These are phyloP conservation scores for Aschersonia sp. DNA, from an alignment of 2,329 filamentous ascomycete genomes.

Conservation along the genomic window DNA sequence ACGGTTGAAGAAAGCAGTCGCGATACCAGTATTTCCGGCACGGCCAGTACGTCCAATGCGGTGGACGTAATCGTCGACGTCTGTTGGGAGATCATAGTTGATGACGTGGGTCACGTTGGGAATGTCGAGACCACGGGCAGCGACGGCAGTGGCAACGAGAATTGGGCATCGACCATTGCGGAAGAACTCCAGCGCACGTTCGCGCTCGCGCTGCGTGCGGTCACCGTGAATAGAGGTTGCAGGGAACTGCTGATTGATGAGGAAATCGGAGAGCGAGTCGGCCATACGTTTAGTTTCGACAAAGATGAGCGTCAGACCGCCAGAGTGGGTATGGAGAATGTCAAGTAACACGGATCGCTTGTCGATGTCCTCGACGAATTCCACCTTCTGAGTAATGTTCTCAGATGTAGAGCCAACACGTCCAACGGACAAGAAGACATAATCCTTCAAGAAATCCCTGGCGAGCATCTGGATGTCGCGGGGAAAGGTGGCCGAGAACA, in stretches of 20 bases:
- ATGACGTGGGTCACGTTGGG: slow-evolving; percentile 94
- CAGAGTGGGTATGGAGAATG: slow-evolving; percentile 88
- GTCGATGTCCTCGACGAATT: slow-evolving; percentile 93
- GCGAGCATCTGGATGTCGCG: slow-evolving; percentile 99
- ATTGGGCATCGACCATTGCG: slow-evolving; percentile 91
- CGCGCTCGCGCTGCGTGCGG: slow-evolving; percentile 96
- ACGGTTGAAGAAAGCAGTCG: slow-evolving; percentile 99
- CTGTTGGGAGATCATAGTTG: slow-evolving; percentile 98
- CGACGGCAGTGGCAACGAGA: slow-evolving; percentile 90
- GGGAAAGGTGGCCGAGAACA: slow-evolving; percentile 99
- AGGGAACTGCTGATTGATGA: slow-evolving; percentile 97
- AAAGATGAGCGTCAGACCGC: slow-evolving; percentile 87
- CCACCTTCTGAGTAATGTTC: slow-evolving; percentile 98
- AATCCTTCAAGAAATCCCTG: slow-evolving; percentile 97
- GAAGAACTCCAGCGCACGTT: slow-evolving; percentile 96
- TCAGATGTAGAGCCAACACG: slow-evolving; percentile 99
- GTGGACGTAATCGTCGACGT: slow-evolving; percentile 98
- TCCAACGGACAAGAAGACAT: slow-evolving; percentile 96
- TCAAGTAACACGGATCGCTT: slow-evolving; percentile 97
- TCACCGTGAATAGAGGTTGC: slow-evolving; percentile 98
- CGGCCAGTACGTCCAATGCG: slow-evolving; percentile 99
- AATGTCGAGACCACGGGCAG: slow-evolving; percentile 82
- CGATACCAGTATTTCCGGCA: slow-evolving; percentile 97
- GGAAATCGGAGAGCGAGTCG: slow-evolving; percentile 91
- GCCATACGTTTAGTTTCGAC: slow-evolving; percentile 99